phyloP scores from a whole-genome alignment of 139 green algal species.

The Chlorella sp. region DNA sequence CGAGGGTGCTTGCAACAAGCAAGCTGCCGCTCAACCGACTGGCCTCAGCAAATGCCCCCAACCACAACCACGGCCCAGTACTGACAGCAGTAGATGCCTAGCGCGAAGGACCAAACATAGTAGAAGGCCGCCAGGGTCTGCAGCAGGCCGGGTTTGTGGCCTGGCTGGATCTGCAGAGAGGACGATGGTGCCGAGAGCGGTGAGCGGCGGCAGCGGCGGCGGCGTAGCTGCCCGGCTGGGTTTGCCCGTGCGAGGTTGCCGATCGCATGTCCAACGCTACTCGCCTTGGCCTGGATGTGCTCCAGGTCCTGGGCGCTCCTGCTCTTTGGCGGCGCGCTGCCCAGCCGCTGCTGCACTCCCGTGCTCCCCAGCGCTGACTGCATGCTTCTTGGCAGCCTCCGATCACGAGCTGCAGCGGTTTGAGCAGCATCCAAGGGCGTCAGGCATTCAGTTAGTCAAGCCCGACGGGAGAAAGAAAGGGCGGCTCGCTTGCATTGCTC shows the following conservation, averaged over 20 bases:
- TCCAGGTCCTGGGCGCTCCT: constrained; percentile 17
- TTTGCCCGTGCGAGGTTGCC: neutral
- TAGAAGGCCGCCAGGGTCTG: constrained; percentile 15
- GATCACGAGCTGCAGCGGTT: no score
- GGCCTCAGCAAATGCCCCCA: no score
- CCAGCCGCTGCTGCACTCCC: no score
- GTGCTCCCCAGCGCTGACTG: no score
- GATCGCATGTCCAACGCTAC: no score
- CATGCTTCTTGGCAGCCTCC: no score
- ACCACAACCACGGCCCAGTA: no score
- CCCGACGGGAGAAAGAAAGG: no score
- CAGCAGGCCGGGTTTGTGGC: neutral
- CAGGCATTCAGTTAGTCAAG: no score
- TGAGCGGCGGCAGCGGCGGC: neutral
- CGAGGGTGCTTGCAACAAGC: neutral
- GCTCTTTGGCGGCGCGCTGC: neutral
- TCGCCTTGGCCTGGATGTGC: constrained; percentile 24
- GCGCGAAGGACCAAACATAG: constrained; percentile 17
- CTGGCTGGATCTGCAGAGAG: neutral
- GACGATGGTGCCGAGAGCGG: no score
- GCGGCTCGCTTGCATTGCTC: no score
- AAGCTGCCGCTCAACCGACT: neutral
- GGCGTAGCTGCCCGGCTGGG: neutral
- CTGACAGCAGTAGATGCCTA: constrained; percentile 24
- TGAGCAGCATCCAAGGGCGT: no score